A percentile compares a stretch with the other conserved stretches of the same genome.
phyloP scores from a whole-genome alignment of 768 basidiomycete species.

The Gyrodon lividus region DNA sequence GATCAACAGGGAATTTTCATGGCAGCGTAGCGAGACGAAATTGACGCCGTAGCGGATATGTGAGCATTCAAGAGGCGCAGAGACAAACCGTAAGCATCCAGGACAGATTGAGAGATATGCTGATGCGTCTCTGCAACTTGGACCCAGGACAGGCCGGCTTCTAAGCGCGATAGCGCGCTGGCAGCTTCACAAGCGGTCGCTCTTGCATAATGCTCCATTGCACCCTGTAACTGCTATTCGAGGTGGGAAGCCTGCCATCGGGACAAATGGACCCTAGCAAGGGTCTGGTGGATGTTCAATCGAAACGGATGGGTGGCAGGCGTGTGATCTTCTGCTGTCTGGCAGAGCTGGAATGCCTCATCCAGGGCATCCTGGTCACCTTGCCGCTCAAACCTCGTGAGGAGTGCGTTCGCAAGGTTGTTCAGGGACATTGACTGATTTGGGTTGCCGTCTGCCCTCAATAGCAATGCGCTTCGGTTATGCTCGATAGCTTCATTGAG shows the following conservation, averaged over 20 bases:
- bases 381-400: background rate
- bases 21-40: background rate
- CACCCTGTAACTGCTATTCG: background rate
- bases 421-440: background rate
- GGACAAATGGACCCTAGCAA: background rate
- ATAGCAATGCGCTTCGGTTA: background rate
- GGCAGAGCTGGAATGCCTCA: background rate
- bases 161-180: too few relatives aligned
- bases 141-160: too few relatives aligned
- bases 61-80: background rate
- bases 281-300: too few relatives aligned
- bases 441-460: background rate
- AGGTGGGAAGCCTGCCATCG: background rate
- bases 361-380: background rate
- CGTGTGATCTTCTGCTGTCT: background rate
- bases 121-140: background rate
- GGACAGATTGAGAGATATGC: background rate
- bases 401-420: conserved; percentile 2
- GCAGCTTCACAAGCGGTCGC: too few relatives aligned
- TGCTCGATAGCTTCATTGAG: background rate
- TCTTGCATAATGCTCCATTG: too few relatives aligned
- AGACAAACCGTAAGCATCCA: conserved; percentile 3
- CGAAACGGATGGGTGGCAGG: background rate
- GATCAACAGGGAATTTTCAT: background rate
- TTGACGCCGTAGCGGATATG: background rate